Evolutionary conservation across 1,139 yeast genomes (phyloP), one percentile per base, ranked within the genome.

Genomic region (Kodamaea alishanica): DNA sequence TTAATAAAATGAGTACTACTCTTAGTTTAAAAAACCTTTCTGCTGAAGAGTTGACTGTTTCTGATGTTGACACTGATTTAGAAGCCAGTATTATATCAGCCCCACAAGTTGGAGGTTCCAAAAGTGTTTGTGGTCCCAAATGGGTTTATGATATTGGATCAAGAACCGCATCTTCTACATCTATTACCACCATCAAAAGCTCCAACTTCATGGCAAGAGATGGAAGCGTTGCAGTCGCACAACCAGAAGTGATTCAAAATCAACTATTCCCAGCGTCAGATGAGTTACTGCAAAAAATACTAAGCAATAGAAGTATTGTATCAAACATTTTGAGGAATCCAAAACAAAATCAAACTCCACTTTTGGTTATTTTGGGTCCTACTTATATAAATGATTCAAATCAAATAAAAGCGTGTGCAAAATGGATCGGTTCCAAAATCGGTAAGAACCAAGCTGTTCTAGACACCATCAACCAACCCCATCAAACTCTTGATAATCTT

Each of bases 241-340:
- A 68, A 47, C 77, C 78, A 1, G 76, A 71, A 43, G 67, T 72
- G 10, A 57, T 71, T 8, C 77, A 70, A 44, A 65, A 63, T 37
- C 61, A 63, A 33, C 47, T 73, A 32, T 65, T 60, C 36, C 76
- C 77, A 1, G 53, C 57, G 3, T 48, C 62, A 11, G 56, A 55
- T 9, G 41, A 33, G 0, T 47, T 67, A 24, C 53, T 61, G 28
- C 31, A 45, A 3, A 62, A 62, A 34, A 61, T 70, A n/a, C 47
- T 64, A 11, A 33, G 34, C 2, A 49, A 57, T 34, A 47, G 67
- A 40, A 35, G 47, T 6, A 41, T 33, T 2, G 34, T 60, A 2
- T 35, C 47, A 9, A 32, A 38, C 4, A 39, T 58, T 3, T 40
- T 62, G 25, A 40, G 44, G 10, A 36, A 38, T 26, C 26, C 37